Evolutionary conservation across 495 filamentous ascomycete species (phyloP), one percentile per base, ranked within the genome.

Genomic region (Hamigera avellanea): DNA sequence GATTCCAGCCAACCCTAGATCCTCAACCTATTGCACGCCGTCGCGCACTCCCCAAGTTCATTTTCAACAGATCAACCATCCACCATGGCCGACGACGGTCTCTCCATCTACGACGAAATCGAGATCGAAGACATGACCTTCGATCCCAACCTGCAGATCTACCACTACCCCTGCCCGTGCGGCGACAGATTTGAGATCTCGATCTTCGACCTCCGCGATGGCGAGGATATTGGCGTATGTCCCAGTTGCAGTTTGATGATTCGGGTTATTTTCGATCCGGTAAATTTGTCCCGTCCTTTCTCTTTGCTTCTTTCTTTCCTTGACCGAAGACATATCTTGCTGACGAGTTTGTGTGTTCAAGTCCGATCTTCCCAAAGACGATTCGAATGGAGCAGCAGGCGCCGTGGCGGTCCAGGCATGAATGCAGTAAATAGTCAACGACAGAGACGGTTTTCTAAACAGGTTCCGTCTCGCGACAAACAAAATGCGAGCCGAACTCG

Each of bases 41-140:
- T n/a, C n/a, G n/a, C n/a, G n/a, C n/a, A n/a, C n/a, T n/a, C n/a
- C n/a, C n/a, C n/a, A n/a, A n/a, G n/a, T n/a, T n/a, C n/a, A n/a
- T n/a, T n/a, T n/a, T n/a, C n/a, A n/a, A 32, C 6, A n/a, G 33
- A 37, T 13, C 16, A 26, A 43, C 34, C 41, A 13, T 25, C 31
- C 34, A 66, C 52, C 32, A 84, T 83, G 81, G 69, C 78, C 16
- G 81, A 83, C 49, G 76, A 79, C 26, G 59, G 69, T 32, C 54
- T 77, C 30, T 75, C 80, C 39, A 81, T 94, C 50, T 98, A 98
- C 69, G 91, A 98, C 60, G 89, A 98, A 61, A 86, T 98, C 64
- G 91, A 98, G 56, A 95, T 98, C 71, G 91, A 98, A 57, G 91
- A 98, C 57, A 93, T 96, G 83, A 91, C 85, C 53, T 98, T 76